phyloP scores from a whole-genome alignment of 2,329 filamentous ascomycete genomes.

The Diaporthe ampelina region DNA sequence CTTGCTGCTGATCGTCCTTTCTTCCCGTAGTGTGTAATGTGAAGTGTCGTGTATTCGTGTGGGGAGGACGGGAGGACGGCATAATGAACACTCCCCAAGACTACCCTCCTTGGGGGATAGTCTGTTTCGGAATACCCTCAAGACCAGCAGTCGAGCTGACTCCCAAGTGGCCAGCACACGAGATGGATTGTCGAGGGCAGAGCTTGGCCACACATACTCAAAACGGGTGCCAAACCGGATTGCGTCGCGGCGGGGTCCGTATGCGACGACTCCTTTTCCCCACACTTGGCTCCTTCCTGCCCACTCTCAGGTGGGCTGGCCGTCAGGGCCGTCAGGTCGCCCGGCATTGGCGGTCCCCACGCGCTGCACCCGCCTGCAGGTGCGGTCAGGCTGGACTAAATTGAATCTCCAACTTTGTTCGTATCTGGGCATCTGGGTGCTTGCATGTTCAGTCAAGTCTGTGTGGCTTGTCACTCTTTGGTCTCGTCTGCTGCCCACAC shows the following conservation, averaged over 20 bases:
- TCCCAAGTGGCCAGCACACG: slow-evolving; percentile 23
- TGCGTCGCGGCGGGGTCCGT: slow-evolving; percentile 28
- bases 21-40: background rate
- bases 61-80: background rate
- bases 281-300: slow-evolving; percentile 8
- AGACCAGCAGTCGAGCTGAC: slow-evolving; percentile 6
- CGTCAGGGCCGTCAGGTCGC: background rate
- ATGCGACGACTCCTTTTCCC: slow-evolving; percentile 32
- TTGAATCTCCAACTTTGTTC: slow-evolving; percentile 30
- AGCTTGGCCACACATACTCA: slow-evolving; percentile 31
- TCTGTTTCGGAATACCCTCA: slow-evolving; percentile 26
- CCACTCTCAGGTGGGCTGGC: background rate
- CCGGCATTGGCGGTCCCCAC: slow-evolving; percentile 18
- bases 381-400: slow-evolving; percentile 16
- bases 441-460: too few species aligned
- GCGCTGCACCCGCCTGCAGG: slow-evolving; percentile 20
- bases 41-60: background rate
- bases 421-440: background rate
- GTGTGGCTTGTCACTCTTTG: too few species aligned
- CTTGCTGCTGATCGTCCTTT: background rate
- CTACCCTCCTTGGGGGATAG: slow-evolving; percentile 15
- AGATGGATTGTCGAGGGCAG: slow-evolving; percentile 2
- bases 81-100: background rate
- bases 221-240: slow-evolving; percentile 34
- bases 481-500: background rate